Evolutionary conservation across 768 basidiomycete genomes (phyloP).

Genomic region (Punctularia strigosozonata): DNA sequence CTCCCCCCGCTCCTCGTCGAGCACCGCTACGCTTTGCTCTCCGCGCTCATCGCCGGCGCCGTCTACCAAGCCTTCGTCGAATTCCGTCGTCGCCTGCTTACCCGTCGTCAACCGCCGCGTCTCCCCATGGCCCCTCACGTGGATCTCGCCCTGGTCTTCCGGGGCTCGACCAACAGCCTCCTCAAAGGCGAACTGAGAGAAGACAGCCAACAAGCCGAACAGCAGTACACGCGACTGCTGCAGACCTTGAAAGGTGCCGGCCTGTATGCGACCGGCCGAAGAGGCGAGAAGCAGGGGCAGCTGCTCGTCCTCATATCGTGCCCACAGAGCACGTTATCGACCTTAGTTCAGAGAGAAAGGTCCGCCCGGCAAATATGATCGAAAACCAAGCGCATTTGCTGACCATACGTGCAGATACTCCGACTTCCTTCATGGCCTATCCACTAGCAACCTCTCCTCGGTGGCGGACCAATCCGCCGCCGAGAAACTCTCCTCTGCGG

Average conservation of each 20-base stretch:
- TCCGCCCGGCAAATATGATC: conserved; percentile 20
- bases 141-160: conserved; percentile 67
- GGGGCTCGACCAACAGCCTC: conserved; percentile 34
- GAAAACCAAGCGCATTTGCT: background rate
- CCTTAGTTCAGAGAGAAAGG: conserved; percentile 67
- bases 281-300: conserved; percentile 68
- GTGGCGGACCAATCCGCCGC: conserved; percentile 30
- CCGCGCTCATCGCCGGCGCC: conserved; percentile 1
- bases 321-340: conserved; percentile 44
- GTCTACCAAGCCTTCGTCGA: no score
- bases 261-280: conserved; percentile 58
- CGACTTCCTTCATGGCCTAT: conserved; percentile 69
- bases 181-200: conserved; percentile 54
- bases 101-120: no score
- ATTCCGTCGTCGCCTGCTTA: no score
- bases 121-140: conserved; percentile 39
- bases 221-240: conserved; percentile 58
- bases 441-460: conserved; percentile 34
- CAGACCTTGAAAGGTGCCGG: conserved; percentile 49
- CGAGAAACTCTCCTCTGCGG: conserved; percentile 48
- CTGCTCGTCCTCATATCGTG: conserved; percentile 69
- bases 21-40: no score
- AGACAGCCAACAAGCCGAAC: conserved; percentile 51
- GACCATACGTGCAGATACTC: conserved; percentile 35
- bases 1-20: no score